These are phyloP conservation scores for Lagenidium giganteum DNA, from an alignment of 352 stramenopile species.

Conservation along the genomic window DNA sequence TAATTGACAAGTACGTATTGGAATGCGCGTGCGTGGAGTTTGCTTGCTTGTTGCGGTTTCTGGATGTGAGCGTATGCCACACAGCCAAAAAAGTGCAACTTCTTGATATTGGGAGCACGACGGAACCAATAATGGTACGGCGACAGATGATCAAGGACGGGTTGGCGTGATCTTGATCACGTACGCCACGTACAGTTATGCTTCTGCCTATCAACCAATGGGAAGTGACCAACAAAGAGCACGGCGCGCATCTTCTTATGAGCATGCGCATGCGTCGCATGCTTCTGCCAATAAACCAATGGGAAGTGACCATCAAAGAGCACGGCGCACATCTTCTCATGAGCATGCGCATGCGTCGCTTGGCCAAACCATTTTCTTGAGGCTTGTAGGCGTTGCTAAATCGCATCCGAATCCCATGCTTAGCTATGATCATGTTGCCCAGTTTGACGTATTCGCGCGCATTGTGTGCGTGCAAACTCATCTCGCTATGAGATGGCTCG, in stretches of 20 bases:
- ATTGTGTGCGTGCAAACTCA: constrained; percentile 5
- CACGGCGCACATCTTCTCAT: constrained; percentile 10
- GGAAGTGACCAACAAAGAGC: constrained; percentile 6
- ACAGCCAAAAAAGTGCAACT: too few species aligned
- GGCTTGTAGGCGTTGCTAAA: constrained; percentile 9
- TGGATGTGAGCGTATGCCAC: too few species aligned
- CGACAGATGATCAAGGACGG: constrained; percentile 2
- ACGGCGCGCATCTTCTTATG: constrained; percentile 10
- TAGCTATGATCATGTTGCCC: background rate
- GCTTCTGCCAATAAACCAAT: too few species aligned
- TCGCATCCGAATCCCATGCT: constrained; percentile 4
- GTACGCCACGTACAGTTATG: constrained; percentile 1
- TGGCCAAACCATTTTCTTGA: constrained; percentile 6
- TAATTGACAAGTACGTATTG: constrained; percentile 17
- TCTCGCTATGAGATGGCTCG: too few species aligned
- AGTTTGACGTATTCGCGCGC: constrained; percentile 13
- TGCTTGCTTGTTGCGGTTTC: too few species aligned
- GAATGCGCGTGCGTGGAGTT: constrained; percentile 1
- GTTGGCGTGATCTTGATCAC: constrained; percentile 9
- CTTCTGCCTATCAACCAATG: constrained; percentile 1
- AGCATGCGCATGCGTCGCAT: constrained; percentile 9
- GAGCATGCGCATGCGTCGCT: constrained; percentile 10
- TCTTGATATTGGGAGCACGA: too few species aligned
- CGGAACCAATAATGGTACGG: constrained; percentile 1
- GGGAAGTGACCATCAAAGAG: constrained; percentile 6